Conservation (phyloP, 2,329 filamentous ascomycete species). For the Cytospora mali region DNA sequence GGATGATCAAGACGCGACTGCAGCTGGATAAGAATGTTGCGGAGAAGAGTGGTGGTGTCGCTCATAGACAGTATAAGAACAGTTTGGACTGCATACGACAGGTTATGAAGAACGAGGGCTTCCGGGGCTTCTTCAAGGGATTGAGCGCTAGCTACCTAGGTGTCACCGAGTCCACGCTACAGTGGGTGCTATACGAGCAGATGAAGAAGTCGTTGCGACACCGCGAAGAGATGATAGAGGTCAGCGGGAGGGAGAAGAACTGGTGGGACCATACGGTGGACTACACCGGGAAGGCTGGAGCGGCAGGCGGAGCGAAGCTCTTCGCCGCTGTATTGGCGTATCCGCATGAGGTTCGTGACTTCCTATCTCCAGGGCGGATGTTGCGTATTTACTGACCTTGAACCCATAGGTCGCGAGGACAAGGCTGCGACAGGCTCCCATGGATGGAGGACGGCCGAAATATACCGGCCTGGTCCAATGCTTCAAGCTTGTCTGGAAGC, state of each 20-base stretch:
- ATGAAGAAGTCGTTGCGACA: conserved; percentile 75
- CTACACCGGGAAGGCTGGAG: conserved; percentile 77
- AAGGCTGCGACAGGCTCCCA: conserved; percentile 81
- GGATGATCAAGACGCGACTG: conserved; percentile 91
- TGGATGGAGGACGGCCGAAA: conserved; percentile 70
- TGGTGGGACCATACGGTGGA: conserved; percentile 74
- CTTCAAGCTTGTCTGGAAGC: conserved; percentile 83
- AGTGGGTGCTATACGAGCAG: conserved; percentile 94
- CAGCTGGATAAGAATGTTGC: conserved; percentile 88
- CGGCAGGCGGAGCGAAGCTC: conserved; percentile 83
- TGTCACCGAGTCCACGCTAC: conserved; percentile 84
- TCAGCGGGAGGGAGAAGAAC: conserved; percentile 64
- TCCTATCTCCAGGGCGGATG: neutral
- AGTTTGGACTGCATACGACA: conserved; percentile 86
- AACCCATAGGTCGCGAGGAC: conserved; percentile 71
- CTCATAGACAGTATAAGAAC: conserved; percentile 76
- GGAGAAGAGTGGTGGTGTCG: conserved; percentile 55
- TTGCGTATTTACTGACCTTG: conserved; percentile 15
- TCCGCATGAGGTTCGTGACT: conserved; percentile 75
- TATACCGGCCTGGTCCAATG: conserved; percentile 89
- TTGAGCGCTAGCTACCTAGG: conserved; percentile 91
- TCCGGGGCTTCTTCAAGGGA: conserved; percentile 83
- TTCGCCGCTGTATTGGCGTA: conserved; percentile 84
- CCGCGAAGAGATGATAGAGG: conserved; percentile 61
- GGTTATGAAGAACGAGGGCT: conserved; percentile 77